Conservation (phyloP, 2,329 filamentous ascomycete genomes). For the Fusarium neocosmosporiellum region DNA sequence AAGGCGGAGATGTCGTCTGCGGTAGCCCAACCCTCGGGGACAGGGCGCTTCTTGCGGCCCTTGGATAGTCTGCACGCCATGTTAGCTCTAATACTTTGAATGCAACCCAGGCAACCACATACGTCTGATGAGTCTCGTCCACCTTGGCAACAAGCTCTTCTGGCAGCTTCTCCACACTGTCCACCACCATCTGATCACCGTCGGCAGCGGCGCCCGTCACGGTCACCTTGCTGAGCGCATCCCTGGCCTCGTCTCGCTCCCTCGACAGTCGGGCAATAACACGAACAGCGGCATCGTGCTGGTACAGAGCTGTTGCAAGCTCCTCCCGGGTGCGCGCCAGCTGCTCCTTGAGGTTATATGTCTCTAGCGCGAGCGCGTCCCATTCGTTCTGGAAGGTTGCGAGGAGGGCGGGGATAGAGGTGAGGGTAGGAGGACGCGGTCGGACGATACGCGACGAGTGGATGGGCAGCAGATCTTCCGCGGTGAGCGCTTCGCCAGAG, state of each 20-base stretch:
- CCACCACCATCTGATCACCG: constrained; percentile 93
- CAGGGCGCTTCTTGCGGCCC: constrained; percentile 86
- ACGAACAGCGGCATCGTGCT: constrained; percentile 95
- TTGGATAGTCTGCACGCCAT: constrained; percentile 76
- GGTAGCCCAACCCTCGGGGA: constrained; percentile 88
- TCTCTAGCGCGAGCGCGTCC: constrained; percentile 92
- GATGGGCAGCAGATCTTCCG: constrained; percentile 88
- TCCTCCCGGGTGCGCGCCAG: constrained; percentile 91
- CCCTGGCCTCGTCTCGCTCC: constrained; percentile 91
- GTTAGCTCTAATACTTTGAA: constrained; percentile 19
- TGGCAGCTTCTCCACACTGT: constrained; percentile 78
- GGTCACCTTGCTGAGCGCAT: constrained; percentile 87
- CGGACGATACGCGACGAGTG: constrained; percentile 86
- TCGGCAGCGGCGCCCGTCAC: constrained; percentile 69
- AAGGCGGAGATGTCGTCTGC: constrained; percentile 73
- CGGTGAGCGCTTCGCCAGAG: constrained; percentile 83
- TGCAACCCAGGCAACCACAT: constrained; percentile 51
- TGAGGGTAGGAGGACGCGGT: constrained; percentile 91
- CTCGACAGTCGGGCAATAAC: constrained; percentile 92
- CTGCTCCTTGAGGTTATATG: constrained; percentile 90
- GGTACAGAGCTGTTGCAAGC: constrained; percentile 92
- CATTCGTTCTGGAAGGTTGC: constrained; percentile 98
- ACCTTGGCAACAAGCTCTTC: constrained; percentile 78
- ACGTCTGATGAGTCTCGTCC: constrained; percentile 84
- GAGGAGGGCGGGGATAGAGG: constrained; percentile 94